phyloP scores from a whole-genome alignment of 257 asterid species.

The Penstemon barbatus region DNA sequence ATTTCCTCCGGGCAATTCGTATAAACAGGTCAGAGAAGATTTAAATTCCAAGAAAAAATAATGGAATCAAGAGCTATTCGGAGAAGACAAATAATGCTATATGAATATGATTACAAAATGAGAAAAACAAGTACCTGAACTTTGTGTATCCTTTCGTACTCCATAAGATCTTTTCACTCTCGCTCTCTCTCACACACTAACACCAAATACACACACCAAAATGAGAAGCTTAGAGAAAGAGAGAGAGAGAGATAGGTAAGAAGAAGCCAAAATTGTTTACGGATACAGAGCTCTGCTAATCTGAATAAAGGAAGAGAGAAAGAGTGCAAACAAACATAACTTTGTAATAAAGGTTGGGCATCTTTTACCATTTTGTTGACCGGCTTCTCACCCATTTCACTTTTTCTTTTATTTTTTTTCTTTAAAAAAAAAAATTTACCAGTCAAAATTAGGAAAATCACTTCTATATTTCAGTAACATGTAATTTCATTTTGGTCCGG shows the following conservation, averaged over 20 bases:
- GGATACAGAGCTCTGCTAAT: conserved; percentile 30
- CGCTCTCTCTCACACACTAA: conserved; percentile 25
- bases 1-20: no score
- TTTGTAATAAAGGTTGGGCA: conserved; percentile 37
- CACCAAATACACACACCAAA: conserved; percentile 24
- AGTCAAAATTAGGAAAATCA: background rate
- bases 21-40: background rate
- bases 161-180: conserved; percentile 55
- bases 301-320: conserved; percentile 12
- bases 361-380: conserved; percentile 59
- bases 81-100: background rate
- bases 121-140: conserved; percentile 53
- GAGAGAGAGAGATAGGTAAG: conserved; percentile 7
- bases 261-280: conserved; percentile 34
- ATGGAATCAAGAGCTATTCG: background rate
- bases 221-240: conserved; percentile 31
- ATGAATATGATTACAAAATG: conserved; percentile 8
- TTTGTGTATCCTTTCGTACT: conserved; percentile 97
- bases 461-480: no score
- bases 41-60: background rate
- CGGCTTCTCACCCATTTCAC: conserved; percentile 21
- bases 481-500: no score
- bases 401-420: background rate
- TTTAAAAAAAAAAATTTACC: conserved; percentile 17
- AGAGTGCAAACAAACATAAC: background rate